A percentile compares a stretch with the other conserved stretches of the same genome.
These are phyloP conservation scores for Fusarium sp. DNA, from an alignment of 2,329 filamentous ascomycete species.

Conservation along the genomic window DNA sequence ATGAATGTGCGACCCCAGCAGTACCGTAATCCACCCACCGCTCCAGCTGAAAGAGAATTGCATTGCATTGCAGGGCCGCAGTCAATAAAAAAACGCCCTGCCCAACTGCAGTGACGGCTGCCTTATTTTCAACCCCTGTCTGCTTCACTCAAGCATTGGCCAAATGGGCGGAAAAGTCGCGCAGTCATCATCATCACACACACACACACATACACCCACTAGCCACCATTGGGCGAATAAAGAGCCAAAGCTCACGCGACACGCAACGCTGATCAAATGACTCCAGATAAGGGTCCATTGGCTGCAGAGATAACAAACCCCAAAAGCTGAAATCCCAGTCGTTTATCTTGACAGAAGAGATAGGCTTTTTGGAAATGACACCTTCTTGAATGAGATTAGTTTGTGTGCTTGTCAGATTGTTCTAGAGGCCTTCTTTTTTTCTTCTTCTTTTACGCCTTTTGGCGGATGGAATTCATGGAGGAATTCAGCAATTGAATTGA, in stretches of 20 bases:
- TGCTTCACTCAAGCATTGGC: not conserved
- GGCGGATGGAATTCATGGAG: not conserved
- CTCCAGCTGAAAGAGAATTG: not conserved
- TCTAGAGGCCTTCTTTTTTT: conserved; percentile 5
- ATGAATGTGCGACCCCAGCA: not conserved
- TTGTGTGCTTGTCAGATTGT: not conserved
- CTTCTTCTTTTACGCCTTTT: not conserved
- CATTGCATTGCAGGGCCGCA: not conserved
- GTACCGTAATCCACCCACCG: too few relatives aligned
- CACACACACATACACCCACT: not conserved
- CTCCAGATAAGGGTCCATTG: conserved; percentile 1
- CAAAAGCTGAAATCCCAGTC: not conserved
- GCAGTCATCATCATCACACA: not conserved
- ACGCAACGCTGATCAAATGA: not conserved
- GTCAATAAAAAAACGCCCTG: not conserved
- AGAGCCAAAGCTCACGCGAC: conserved; percentile 1
- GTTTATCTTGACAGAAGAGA: not conserved
- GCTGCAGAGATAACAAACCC: not conserved
- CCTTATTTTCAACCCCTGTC: conserved; percentile 7
- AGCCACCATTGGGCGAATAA: not conserved
- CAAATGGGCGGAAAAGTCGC: conserved; percentile 4
- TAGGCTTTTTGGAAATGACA: not conserved
- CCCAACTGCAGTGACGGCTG: not conserved
- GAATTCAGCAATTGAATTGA: not conserved
- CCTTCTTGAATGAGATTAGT: conserved; percentile 6